Conservation (phyloP, 2,329 filamentous ascomycete genomes). For the Aspergillus sp. region DNA sequence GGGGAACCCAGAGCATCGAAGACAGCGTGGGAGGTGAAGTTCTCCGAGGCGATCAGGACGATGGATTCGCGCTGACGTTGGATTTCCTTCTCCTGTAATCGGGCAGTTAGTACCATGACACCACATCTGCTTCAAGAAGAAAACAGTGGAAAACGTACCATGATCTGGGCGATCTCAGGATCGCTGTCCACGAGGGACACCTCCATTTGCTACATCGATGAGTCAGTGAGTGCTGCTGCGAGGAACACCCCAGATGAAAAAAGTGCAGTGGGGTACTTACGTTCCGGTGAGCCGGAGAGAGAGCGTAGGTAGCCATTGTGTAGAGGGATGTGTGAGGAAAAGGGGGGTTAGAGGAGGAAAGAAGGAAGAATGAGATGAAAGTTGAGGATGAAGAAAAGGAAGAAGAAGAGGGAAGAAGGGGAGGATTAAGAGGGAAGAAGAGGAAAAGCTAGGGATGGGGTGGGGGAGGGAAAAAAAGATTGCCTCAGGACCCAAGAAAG, state of each 20-base stretch:
- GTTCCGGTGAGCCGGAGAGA: slow-evolving; percentile 67
- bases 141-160: slow-evolving; percentile 62
- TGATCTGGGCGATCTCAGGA: slow-evolving; percentile 92
- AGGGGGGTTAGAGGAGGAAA: slow-evolving; percentile 8
- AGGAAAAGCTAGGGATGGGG: neutral
- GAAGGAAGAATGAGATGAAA: slow-evolving; percentile 10
- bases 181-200: slow-evolving; percentile 89
- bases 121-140: neutral
- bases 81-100: slow-evolving; percentile 77
- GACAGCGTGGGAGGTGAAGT: slow-evolving; percentile 97
- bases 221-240: slow-evolving; percentile 39
- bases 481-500: slow-evolving; percentile 14
- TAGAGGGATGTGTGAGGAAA: slow-evolving; percentile 16
- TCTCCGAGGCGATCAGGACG: slow-evolving; percentile 97
- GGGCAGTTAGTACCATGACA: slow-evolving; percentile 32
- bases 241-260: slow-evolving; percentile 6
- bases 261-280: slow-evolving; percentile 46
- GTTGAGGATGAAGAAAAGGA: neutral
- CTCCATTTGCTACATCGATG: slow-evolving; percentile 77
- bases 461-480: slow-evolving; percentile 16
- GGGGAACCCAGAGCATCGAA: slow-evolving; percentile 94
- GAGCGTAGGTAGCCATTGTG: slow-evolving; percentile 60
- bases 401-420: slow-evolving; percentile 7
- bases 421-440: slow-evolving; percentile 13
- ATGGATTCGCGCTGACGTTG: slow-evolving; percentile 98